Percentiles rank a stretch among this genome's conserved stretches.
These are phyloP conservation scores for Cryphonectria naterciae DNA, from an alignment of 2,329 filamentous ascomycete genomes.

Conservation along the genomic window DNA sequence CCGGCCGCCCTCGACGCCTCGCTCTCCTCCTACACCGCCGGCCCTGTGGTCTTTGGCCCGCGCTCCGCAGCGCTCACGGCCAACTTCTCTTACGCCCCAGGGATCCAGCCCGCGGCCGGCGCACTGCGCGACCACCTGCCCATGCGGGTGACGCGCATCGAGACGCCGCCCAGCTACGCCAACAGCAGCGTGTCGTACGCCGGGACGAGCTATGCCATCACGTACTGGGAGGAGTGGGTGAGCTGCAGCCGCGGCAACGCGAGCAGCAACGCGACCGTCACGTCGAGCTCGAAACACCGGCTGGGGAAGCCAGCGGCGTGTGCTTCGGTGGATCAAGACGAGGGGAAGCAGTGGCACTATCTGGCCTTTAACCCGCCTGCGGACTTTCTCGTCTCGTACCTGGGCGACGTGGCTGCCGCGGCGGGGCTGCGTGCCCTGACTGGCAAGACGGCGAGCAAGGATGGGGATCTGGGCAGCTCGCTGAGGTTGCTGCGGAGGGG, in stretches of 20 bases:
- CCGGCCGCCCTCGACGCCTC: constrained; percentile 29
- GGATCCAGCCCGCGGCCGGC: constrained; percentile 31
- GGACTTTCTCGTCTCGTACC: constrained; percentile 32
- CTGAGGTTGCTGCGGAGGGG: constrained; percentile 31
- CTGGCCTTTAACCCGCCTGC: constrained; percentile 33
- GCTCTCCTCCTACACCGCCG: constrained; percentile 25
- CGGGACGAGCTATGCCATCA: constrained; percentile 31
- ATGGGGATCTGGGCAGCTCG: constrained; percentile 29
- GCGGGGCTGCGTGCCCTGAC: constrained; percentile 29
- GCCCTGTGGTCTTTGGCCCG: constrained; percentile 32
- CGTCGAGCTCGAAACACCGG: constrained; percentile 32
- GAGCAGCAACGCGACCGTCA: constrained; percentile 30
- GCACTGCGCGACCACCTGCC: constrained; percentile 31
- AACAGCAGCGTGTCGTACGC: constrained; percentile 30
- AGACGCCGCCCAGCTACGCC: constrained; percentile 32
- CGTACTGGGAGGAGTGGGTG: constrained; percentile 32
- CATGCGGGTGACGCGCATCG: constrained; percentile 34
- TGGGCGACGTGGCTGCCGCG: constrained; percentile 30
- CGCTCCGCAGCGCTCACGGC: constrained; percentile 31
- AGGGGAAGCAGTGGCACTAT: constrained; percentile 29
- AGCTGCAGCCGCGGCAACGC: constrained; percentile 27
- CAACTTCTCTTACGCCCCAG: constrained; percentile 30
- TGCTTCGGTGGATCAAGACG: constrained; percentile 1
- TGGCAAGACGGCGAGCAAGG: constrained; percentile 27
- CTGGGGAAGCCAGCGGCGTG: constrained; percentile 32